Percentiles rank a stretch among this genome's conserved stretches.
These are phyloP conservation scores for Tremellales sp. DNA, from an alignment of 1,284 basidiomycete species.

Conservation along the genomic window DNA sequence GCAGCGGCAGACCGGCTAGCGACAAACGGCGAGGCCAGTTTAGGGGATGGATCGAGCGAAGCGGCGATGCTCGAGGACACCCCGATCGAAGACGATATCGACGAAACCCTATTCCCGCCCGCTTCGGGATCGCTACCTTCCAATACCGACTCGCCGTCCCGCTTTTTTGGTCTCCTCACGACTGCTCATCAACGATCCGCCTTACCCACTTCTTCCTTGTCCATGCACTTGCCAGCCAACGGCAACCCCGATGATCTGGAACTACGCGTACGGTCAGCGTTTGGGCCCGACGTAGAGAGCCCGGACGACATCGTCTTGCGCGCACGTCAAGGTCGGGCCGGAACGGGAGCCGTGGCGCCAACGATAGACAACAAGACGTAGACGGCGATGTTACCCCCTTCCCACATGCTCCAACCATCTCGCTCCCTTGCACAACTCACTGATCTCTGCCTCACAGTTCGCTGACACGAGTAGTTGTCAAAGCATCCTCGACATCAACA, in stretches of 20 bases:
- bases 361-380: conserved; percentile 1
- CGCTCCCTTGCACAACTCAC: too few relatives aligned
- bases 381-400: background rate
- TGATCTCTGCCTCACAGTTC: too few relatives aligned
- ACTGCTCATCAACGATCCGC: conserved; percentile 9
- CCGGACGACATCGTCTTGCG: conserved; percentile 55
- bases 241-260: conserved; percentile 21
- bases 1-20: conserved; percentile 12
- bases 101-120: background rate
- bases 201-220: background rate
- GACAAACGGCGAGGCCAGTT: conserved; percentile 5
- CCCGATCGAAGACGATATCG: background rate
- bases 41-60: conserved; percentile 18
- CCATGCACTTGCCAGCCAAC: conserved; percentile 11
- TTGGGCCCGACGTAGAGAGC: conserved; percentile 43
- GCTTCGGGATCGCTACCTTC: conserved; percentile 3
- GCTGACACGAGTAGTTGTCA: conserved; percentile 20
- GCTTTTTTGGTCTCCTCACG: conserved; percentile 45
- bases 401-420: conserved; percentile 1
- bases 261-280: conserved; percentile 31
- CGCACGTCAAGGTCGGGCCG: conserved; percentile 51
- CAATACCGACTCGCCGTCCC: conserved; percentile 15
- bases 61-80: conserved; percentile 5
- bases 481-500: conserved; percentile 19
- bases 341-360: conserved; percentile 24